These are phyloP conservation scores for Cladorrhinum samala DNA, from an alignment of 495 filamentous ascomycete genomes.

Conservation along the genomic window DNA sequence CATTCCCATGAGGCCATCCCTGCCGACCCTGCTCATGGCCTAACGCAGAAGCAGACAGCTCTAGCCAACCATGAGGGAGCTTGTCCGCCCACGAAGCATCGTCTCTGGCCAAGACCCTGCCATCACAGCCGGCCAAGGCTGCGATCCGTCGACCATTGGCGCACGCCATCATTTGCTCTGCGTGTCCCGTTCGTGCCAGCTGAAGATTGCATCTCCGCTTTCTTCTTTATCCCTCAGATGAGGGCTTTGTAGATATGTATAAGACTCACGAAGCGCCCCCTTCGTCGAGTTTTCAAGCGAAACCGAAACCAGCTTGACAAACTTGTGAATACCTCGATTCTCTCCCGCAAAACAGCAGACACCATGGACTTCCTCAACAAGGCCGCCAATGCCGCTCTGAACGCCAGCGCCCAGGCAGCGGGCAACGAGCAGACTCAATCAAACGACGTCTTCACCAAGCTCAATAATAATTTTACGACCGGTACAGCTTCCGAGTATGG, in stretches of 20 bases:
- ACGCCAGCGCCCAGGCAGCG: slow-evolving; percentile 13
- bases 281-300: slow-evolving; percentile 2
- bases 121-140: neutral
- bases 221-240: slow-evolving; percentile 18
- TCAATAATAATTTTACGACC: slow-evolving; percentile 3
- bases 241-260: slow-evolving; percentile 9
- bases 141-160: slow-evolving; percentile 11
- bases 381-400: slow-evolving; percentile 19
- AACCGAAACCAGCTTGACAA: neutral
- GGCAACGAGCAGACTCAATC: slow-evolving; percentile 12
- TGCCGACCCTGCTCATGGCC: neutral
- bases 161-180: slow-evolving; percentile 9
- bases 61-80: neutral
- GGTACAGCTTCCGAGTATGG: neutral
- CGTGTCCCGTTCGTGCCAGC: slow-evolving; percentile 15
- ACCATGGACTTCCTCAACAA: slow-evolving; percentile 41
- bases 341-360: neutral
- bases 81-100: slow-evolving; percentile 2
- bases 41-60: neutral
- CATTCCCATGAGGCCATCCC: slow-evolving; percentile 1
- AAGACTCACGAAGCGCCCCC: neutral
- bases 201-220: slow-evolving; percentile 10
- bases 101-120: slow-evolving; percentile 11
- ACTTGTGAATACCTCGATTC: neutral
- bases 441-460: neutral